Conservation (phyloP, 2,329 filamentous ascomycete genomes). For the Penicillium oxalicum region DNA sequence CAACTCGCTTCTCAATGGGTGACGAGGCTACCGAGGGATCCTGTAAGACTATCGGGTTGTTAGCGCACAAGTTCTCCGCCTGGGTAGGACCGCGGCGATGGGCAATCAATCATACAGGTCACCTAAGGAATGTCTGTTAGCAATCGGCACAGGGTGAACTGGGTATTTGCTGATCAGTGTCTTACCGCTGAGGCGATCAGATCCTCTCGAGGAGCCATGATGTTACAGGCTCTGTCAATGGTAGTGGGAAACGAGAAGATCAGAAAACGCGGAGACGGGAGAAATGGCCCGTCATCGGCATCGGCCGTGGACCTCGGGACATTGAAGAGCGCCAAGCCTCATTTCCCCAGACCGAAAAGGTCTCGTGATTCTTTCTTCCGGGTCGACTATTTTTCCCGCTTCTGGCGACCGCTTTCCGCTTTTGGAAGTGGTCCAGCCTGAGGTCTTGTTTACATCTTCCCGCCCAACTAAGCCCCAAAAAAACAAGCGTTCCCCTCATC, state of each 20-base stretch:
- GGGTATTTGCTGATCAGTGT: slow-evolving; percentile 18
- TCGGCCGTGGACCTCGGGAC: slow-evolving; percentile 35
- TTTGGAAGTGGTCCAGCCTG: slow-evolving; percentile 25
- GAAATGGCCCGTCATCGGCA: slow-evolving; percentile 22
- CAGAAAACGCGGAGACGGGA: slow-evolving; percentile 12
- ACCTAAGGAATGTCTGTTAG: slow-evolving; percentile 37
- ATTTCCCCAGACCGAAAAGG: slow-evolving; percentile 27
- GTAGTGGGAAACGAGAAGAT: slow-evolving; percentile 9
- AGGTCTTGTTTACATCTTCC: slow-evolving; percentile 36
- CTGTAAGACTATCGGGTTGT: slow-evolving; percentile 64
- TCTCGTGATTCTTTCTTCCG: slow-evolving; percentile 23
- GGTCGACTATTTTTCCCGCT: slow-evolving; percentile 16
- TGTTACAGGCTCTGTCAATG: slow-evolving; percentile 32
- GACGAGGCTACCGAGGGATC: slow-evolving; percentile 87
- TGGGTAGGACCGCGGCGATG: slow-evolving; percentile 1
- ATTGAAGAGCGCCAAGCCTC: slow-evolving; percentile 19
- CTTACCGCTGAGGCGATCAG: slow-evolving; percentile 74
- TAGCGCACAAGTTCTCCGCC: slow-evolving; percentile 10
- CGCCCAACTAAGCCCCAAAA: slow-evolving; percentile 13
- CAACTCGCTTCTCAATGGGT: slow-evolving; percentile 84
- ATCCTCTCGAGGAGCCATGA: slow-evolving; percentile 83
- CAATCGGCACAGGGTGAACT: slow-evolving; percentile 21
- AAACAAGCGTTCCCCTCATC: slow-evolving; percentile 16
- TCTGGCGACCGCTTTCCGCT: slow-evolving; percentile 26
- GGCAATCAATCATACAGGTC: slow-evolving; percentile 41